Percentiles rank a stretch among this genome's conserved stretches.
Conservation (phyloP, 441 rosid species). For the Populus trichocarpa region DNA sequence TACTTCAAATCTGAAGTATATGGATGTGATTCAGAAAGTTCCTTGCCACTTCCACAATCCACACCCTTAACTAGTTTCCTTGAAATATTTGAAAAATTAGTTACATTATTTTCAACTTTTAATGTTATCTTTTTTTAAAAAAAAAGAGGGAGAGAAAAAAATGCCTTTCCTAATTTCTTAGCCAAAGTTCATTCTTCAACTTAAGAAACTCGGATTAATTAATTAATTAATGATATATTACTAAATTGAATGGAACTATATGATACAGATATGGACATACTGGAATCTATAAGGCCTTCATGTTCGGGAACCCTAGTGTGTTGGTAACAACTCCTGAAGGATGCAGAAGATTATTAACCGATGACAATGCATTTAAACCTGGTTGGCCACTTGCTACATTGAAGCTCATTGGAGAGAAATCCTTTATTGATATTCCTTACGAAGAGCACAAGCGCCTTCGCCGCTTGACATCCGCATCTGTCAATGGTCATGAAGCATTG, state of each 20-base stretch:
- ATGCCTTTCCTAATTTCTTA: no score
- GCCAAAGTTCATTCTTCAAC: no score
- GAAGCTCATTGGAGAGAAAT: slow-evolving; percentile 52
- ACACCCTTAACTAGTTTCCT: no score
- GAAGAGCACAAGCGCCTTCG: slow-evolving; percentile 69
- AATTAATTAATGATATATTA: no score
- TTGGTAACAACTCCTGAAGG: slow-evolving; percentile 68
- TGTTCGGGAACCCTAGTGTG: slow-evolving; percentile 82
- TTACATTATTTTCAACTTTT: no score
- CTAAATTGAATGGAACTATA: background rate
- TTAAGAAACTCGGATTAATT: no score
- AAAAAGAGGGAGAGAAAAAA: no score
- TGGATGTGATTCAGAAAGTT: no score
- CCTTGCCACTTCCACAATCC: no score
- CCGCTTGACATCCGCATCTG: slow-evolving; percentile 52
- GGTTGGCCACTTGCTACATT: slow-evolving; percentile 73
- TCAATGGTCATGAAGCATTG: slow-evolving; percentile 63
- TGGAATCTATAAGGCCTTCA: slow-evolving; percentile 63
- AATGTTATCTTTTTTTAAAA: no score
- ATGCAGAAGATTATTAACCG: slow-evolving; percentile 50
- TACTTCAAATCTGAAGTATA: no score
- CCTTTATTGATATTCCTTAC: slow-evolving; percentile 48
- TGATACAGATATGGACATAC: background rate
- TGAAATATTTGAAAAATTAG: no score
- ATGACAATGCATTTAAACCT: slow-evolving; percentile 67